These are phyloP conservation scores for Avena atlantica DNA, from an alignment of 176 grass and related monocot species.

Conservation along the genomic window DNA sequence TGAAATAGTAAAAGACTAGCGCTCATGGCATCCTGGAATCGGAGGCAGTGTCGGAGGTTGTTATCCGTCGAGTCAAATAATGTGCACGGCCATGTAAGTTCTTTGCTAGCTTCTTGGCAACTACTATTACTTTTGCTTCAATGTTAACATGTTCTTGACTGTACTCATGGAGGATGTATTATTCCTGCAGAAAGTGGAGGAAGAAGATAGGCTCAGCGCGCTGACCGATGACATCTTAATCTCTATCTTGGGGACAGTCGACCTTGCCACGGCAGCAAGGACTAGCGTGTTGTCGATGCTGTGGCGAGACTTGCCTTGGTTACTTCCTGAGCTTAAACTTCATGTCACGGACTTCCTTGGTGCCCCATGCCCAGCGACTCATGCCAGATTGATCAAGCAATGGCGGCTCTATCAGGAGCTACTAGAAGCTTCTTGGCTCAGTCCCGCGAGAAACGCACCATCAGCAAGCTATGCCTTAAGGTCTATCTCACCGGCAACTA, in stretches of 20 bases:
- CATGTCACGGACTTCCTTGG: neutral
- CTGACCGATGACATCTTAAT: neutral
- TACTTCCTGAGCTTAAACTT: neutral
- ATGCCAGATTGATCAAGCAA: constrained; percentile 2
- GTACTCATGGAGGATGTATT: neutral
- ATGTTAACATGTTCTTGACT: neutral
- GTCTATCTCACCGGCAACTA: neutral
- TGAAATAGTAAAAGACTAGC: neutral
- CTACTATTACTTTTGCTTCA: neutral
- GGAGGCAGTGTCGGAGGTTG: neutral
- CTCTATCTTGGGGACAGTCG: neutral
- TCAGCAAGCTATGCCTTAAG: neutral
- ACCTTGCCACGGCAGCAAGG: neutral
- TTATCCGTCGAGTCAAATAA: neutral
- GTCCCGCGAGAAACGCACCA: neutral
- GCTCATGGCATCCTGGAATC: neutral
- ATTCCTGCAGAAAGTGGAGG: neutral
- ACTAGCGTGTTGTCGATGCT: neutral
- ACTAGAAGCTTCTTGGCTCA: neutral
- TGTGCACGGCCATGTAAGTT: neutral
- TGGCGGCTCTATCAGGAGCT: neutral
- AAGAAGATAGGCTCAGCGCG: neutral
- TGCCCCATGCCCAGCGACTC: neutral
- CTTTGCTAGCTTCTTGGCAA: neutral
- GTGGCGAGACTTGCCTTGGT: neutral